Evolutionary conservation across 305 asterid species (phyloP), one percentile per base, ranked within the genome.

Genomic region (Solanum chacoense): DNA sequence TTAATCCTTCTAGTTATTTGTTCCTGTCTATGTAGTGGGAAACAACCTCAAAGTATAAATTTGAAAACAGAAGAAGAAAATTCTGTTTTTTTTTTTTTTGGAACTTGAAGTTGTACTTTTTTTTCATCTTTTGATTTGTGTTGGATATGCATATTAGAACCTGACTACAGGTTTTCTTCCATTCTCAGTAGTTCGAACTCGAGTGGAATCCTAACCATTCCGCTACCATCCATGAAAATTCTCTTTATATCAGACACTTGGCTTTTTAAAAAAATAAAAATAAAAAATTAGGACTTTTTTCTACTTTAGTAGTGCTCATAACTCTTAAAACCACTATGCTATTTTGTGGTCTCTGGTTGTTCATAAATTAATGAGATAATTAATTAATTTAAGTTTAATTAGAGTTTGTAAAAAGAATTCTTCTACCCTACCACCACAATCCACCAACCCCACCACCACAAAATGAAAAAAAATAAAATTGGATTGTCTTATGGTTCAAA

Each of bases 11-110:
- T 77, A 88, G 88, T 88, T 89, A 90, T 88, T 90, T 91, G 73
- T 91, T 93, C 92, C 67, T 95, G 98, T 92, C 96, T 91, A 91
- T 89, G 92, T 88, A 92, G 86, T 89, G 90, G 97, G 97, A 94
- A 93, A 93, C 96, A 94, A 92, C 91, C 93, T 91, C 86, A 90
- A 89, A 91, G 87, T 91, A 92, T 90, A 91, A 90, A 92, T 91
- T 92, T 92, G 88, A 90, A 93, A 55, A 80, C 65, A 42, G 35
- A n/a, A 38, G 24, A 85, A 71, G 3, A 67, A 37, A n/a, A 36
- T 11, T 71, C 11, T 38, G 11, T 38, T 3, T 8, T 13, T 8
- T 34, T 85, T 8, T 4, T 65, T 9, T 65, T 65, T n/a, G 14
- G 0, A 65, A 12, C 22, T 71, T 28, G 5, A 71, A 28, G 22